Evolutionary conservation across 2,329 filamentous ascomycete genomes (phyloP), one percentile per base, ranked within the genome.

Genomic region (Raffaelea albimanens): DNA sequence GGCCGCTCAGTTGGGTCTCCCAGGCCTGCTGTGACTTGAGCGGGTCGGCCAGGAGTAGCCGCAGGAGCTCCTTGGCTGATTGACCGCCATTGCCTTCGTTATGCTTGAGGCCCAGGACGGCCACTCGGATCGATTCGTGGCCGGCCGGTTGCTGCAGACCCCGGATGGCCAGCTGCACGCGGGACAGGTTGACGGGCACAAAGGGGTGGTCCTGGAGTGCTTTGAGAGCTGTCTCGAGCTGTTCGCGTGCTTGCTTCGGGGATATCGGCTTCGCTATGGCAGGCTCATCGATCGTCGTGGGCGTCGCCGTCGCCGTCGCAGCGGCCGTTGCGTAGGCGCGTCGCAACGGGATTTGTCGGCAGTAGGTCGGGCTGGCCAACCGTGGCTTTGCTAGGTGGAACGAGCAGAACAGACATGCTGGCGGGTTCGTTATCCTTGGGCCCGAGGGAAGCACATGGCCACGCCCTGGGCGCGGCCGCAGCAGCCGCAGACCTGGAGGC

Each of bases 31-130:
- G 73, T 5, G 73, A 65, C 34, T 71, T 71, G 53, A 90, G 64
- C 4, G 85, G 83, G 61, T 90, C 85, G 2, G 83, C 82, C 2
- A 89, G 67, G 13, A 88, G 65, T 33, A 90, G 68, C 39, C 81
- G 76, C 41, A 89, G 72, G 9, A 96, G 70, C 50, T 74, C 71
- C 58, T 78, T 79, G 3, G 83, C 82, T 13, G 74, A 75, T 18
- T 63, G 59, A 42, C 64, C 63, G 1, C 69, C 63, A 13, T 61
- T 58, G 40, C 61, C 66, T 44, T 65, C 61, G 40, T 61, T 66
- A 42, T 63, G 59, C 16, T 58, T 60, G 23, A 80, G 58, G 10
- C 72, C 74, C 8, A 82, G 60, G 42, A 83, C 67, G 14, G 78
- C 79, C 48, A 83, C 67, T 18, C 79, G 69, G 29, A 82, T 69